A percentile compares a stretch with the other conserved stretches of the same genome.
These are phyloP conservation scores for Hanseniaspora hatyaiensis DNA, from an alignment of 805 yeast genomes.

Conservation along the genomic window DNA sequence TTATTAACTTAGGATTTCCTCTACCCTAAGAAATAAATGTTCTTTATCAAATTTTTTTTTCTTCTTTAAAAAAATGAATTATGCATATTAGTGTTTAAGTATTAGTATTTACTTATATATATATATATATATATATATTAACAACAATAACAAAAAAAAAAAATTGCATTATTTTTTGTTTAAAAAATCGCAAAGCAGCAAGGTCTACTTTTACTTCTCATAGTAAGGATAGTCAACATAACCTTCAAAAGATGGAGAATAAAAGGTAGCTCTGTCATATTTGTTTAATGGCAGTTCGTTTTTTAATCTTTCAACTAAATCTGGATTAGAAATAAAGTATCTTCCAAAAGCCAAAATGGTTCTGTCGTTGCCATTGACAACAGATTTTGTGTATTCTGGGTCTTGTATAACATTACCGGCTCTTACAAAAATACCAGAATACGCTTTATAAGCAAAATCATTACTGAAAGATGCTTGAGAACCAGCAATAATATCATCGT, in stretches of 20 bases:
- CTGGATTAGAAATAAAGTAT: slow-evolving; percentile 34
- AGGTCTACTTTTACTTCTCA: too few species aligned
- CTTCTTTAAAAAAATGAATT: too few species aligned
- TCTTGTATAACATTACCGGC: slow-evolving; percentile 13
- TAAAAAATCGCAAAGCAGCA: too few species aligned
- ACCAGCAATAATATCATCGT: slow-evolving; percentile 21
- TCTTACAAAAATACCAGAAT: slow-evolving; percentile 22
- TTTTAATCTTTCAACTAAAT: slow-evolving; percentile 29
- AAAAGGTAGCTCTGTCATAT: slow-evolving; percentile 35
- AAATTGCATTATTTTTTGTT: too few species aligned
- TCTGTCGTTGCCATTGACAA: slow-evolving; percentile 29
- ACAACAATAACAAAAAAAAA: too few species aligned
- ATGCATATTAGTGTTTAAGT: too few species aligned
- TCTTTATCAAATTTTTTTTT: too few species aligned
- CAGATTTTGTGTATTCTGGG: background rate
- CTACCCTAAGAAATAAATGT: too few species aligned
- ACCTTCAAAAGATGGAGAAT: slow-evolving; percentile 29
- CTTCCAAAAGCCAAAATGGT: slow-evolving; percentile 37
- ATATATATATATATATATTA: too few species aligned
- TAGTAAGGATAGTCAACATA: slow-evolving; percentile 30
- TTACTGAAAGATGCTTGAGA: slow-evolving; percentile 18
- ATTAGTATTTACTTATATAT: too few species aligned
- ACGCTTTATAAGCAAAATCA: slow-evolving; percentile 18
- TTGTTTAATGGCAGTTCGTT: slow-evolving; percentile 28
- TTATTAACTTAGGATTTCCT: too few species aligned